Evolutionary conservation across 2,329 filamentous ascomycete genomes (phyloP).

Genomic region (Trichoderma afroharzianum): DNA sequence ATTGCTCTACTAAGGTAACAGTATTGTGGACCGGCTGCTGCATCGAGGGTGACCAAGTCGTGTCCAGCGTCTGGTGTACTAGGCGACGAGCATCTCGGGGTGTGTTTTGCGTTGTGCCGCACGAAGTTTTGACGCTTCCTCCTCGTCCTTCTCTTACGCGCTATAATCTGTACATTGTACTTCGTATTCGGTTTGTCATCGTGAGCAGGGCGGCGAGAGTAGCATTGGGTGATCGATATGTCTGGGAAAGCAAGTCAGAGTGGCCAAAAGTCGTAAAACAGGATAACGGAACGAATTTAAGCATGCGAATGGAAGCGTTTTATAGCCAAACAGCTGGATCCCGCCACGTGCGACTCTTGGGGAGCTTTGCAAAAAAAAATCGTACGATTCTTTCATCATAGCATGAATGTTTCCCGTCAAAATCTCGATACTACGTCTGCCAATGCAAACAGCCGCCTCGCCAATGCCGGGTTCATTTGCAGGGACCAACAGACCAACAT

Average conservation of each 20-base stretch:
- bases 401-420: slow-evolving; percentile 10
- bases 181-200: not conserved
- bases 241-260: not conserved
- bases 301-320: not conserved
- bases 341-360: not conserved
- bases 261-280: not conserved
- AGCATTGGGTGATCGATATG: not conserved
- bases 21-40: not conserved
- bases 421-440: slow-evolving; percentile 1
- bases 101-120: slow-evolving; percentile 2
- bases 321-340: slow-evolving; percentile 9
- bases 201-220: not conserved
- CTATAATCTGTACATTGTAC: not conserved
- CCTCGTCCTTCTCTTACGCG: not conserved
- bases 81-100: not conserved
- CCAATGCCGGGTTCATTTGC: not conserved
- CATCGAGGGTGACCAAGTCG: not conserved
- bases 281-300: not conserved
- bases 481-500: not conserved
- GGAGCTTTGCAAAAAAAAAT: slow-evolving; percentile 1
- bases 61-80: not conserved
- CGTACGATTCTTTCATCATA: slow-evolving; percentile 18
- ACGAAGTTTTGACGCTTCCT: not conserved
- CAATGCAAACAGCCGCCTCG: slow-evolving; percentile 1
- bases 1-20: not conserved